Evolutionary conservation across 805 yeast species (phyloP).

Genomic region (Pichia pseudocactophila): DNA sequence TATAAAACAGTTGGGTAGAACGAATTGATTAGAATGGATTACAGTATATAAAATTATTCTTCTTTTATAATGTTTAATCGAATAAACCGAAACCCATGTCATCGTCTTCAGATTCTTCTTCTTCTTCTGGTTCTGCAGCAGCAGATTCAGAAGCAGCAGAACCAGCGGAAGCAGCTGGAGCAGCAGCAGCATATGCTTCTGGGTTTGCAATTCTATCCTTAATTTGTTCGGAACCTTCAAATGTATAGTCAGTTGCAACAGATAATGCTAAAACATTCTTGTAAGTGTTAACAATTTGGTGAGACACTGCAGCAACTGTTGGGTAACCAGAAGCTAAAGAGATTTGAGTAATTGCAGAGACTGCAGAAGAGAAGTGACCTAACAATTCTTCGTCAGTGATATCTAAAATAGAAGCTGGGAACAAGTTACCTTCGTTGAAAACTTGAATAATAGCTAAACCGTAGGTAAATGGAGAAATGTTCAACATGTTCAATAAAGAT

Average conservation of each 20-base stretch:
- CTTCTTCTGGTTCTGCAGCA: conserved; percentile 68
- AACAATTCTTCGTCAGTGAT: conserved; percentile 96
- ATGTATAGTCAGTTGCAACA: conserved; percentile 97
- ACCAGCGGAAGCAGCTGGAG: conserved; percentile 91
- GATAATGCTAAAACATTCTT: conserved; percentile 97
- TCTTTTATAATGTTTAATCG: conserved; percentile 50
- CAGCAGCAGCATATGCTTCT: conserved; percentile 99
- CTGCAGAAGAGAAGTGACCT: conserved; percentile 84
- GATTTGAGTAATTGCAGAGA: conserved; percentile 87
- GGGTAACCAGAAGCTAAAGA: conserved; percentile 99
- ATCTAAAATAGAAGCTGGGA: conserved; percentile 95
- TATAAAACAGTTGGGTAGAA: too few species aligned
- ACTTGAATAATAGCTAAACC: conserved; percentile 97
- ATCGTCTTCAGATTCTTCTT: conserved; percentile 44
- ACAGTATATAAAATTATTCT: not conserved
- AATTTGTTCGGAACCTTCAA: conserved; percentile 97
- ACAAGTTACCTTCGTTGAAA: conserved; percentile 97
- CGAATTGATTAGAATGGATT: too few species aligned
- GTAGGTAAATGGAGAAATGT: conserved; percentile 99
- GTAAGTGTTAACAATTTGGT: conserved; percentile 98
- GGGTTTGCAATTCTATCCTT: conserved; percentile 99
- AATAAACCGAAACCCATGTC: conserved; percentile 99
- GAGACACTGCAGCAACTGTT: conserved; percentile 98
- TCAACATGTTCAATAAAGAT: conserved; percentile 94
- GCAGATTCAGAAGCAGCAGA: conserved; percentile 51